phyloP scores from a whole-genome alignment of 345 rosid species.

The Pistacia integerrima region DNA sequence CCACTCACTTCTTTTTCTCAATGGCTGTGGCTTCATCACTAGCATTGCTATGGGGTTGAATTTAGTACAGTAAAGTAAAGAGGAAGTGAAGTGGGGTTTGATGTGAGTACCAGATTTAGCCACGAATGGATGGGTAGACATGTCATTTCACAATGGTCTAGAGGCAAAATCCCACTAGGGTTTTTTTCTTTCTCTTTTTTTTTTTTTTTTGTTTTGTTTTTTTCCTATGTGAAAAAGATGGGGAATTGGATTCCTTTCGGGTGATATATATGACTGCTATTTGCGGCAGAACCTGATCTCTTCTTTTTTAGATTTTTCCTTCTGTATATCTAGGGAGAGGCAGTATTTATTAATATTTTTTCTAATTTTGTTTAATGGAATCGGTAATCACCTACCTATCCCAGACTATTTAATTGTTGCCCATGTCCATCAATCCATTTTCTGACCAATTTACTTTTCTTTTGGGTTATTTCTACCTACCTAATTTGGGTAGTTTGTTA shows the following conservation, averaged over 20 bases:
- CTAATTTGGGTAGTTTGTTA: no score
- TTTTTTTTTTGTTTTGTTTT: not conserved
- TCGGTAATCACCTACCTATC: not conserved
- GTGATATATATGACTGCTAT: constrained; percentile 21
- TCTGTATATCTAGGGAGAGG: constrained; percentile 42
- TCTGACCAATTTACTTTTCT: no score
- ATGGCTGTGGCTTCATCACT: constrained; percentile 26
- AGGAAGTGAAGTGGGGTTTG: constrained; percentile 13
- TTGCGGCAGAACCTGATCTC: constrained; percentile 21
- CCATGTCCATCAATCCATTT: not conserved
- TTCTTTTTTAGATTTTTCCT: constrained; percentile 23
- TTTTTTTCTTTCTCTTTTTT: constrained; percentile 10
- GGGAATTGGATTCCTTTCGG: constrained; percentile 49
- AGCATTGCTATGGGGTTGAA: constrained; percentile 27
- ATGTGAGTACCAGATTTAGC: constrained; percentile 47
- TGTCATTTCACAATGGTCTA: constrained; percentile 26
- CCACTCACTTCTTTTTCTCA: constrained; percentile 8
- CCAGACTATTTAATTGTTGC: not conserved
- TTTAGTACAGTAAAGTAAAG: not conserved
- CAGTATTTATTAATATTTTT: constrained; percentile 8
- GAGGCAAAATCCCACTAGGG: constrained; percentile 29
- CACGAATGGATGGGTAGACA: constrained; percentile 22
- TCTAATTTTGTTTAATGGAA: not conserved
- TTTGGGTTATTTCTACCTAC: not conserved
- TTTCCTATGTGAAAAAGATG: constrained; percentile 18